Conservation (phyloP, 139 green algal genomes). For the Haematococcus lacustris region DNA sequence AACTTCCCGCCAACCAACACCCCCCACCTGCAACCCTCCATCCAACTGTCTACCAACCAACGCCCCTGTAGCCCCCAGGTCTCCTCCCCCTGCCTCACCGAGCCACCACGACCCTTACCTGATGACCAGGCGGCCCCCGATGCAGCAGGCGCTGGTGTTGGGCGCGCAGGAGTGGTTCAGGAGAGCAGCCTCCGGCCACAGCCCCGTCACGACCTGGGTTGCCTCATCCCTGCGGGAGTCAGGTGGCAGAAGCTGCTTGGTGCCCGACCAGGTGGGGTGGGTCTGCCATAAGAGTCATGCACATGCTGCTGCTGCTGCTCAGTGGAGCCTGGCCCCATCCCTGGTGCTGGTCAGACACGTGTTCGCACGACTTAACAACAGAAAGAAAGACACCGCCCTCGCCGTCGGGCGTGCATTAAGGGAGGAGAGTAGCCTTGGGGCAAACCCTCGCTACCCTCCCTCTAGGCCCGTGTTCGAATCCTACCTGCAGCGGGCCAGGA, state of each 20-base stretch:
- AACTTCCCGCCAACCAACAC: neutral
- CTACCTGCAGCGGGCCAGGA: too few relatives aligned
- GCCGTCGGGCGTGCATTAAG: too few relatives aligned
- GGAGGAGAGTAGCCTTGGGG: too few relatives aligned
- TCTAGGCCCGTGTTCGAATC: too few relatives aligned
- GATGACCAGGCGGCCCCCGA: slow-evolving; percentile 18
- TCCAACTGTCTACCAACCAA: neutral
- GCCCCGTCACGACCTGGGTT: neutral
- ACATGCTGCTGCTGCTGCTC: slow-evolving; percentile 1
- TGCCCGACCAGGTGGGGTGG: neutral
- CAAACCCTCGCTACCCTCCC: too few relatives aligned
- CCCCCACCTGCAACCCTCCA: neutral
- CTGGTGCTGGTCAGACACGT: neutral
- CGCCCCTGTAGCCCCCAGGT: too few relatives aligned
- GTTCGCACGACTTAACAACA: neutral
- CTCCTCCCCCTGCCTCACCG: too few relatives aligned
- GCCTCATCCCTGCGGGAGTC: slow-evolving; percentile 4
- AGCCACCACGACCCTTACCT: neutral
- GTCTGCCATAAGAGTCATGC: neutral
- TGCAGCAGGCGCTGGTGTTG: slow-evolving; percentile 13
- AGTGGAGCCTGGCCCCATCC: neutral
- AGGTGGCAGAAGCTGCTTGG: neutral
- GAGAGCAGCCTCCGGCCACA: slow-evolving; percentile 25
- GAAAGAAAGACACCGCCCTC: too few relatives aligned
- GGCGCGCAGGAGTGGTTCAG: slow-evolving; percentile 25